Evolutionary conservation across 257 asterid species (phyloP), one percentile per base, ranked within the genome.

Genomic region (Gentiana macrophylla): DNA sequence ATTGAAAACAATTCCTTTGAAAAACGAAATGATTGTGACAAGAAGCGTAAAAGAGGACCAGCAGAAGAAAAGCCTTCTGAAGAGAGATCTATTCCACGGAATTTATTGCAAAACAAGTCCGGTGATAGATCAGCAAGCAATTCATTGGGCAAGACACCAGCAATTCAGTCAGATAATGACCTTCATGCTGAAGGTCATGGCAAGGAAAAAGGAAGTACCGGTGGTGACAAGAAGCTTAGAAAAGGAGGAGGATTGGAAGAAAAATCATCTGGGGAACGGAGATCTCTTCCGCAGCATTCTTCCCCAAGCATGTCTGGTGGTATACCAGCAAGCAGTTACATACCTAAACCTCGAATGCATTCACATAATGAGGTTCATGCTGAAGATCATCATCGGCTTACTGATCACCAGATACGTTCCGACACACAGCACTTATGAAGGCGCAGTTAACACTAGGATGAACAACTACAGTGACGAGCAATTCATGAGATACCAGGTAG

Each of bases 391-490:
- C 71, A 56, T 32, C 76, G 44, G 49, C 24, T 24, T 24, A 50
- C 51, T 50, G 58, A 50, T 32, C 67, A 37, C 55, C 60, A 51
- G 49, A 65, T 50, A 43, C 56, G 36, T 51, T 37, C 79, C 37
- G 59, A 61, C n/a, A 9, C 67, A 52, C 74, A 43, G 13, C 61
- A 8, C 66, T 63, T 72, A 59, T 33, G 54, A 66, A 8, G 69
- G 51, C 57, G 50, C 13, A 47, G 66, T 53, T 11, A 70, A 64
- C 46, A 63, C 67, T 36, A 66, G 66, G 63, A 68, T 57, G 66
- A 68, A 77, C 55, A 36, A 35, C 50, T 50, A 64, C 59, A 55
- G 52, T 1, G 79, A 61, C 37, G 80, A 72, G 36, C 74, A 24
- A 4, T 57, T 62, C 50, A 37, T 60, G 53, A 77, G 68, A 11